phyloP scores from a whole-genome alignment of 768 basidiomycete genomes.

The Leccinum uliginosum region DNA sequence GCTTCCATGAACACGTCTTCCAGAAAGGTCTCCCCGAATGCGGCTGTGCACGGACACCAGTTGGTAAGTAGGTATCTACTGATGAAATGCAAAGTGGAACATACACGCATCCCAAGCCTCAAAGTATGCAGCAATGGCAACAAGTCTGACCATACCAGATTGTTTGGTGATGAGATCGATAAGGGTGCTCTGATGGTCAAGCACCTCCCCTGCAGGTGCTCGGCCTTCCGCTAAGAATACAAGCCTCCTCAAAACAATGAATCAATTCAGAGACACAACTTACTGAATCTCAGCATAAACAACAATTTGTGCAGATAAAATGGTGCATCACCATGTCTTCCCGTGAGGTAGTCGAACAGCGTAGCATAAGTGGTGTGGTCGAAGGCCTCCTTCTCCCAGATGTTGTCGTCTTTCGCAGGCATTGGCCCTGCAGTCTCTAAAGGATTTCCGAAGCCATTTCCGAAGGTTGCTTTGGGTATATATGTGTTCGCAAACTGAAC shows the following conservation, averaged over 20 bases:
- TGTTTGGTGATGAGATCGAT: slow-evolving; percentile 3
- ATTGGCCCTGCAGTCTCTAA: slow-evolving; percentile 6
- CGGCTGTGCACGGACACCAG: background rate
- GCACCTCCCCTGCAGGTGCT: background rate
- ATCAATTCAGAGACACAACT: background rate
- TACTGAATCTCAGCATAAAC: slow-evolving; percentile 18
- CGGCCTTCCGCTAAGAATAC: slow-evolving; percentile 6
- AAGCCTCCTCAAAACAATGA: background rate
- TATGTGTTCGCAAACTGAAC: slow-evolving; percentile 18
- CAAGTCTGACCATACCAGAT: slow-evolving; percentile 7
- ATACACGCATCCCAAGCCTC: slow-evolving; percentile 9
- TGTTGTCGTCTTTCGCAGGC: slow-evolving; percentile 1
- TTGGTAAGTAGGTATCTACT: background rate
- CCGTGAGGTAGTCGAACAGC: slow-evolving; percentile 9
- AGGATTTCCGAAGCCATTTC: slow-evolving; percentile 13
- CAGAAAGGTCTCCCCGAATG: background rate
- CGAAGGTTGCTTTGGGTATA: slow-evolving; percentile 14
- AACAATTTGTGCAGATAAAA: slow-evolving; percentile 15
- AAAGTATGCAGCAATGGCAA: slow-evolving; percentile 14
- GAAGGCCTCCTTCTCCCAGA: slow-evolving; percentile 17
- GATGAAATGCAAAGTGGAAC: background rate
- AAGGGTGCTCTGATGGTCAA: slow-evolving; percentile 3
- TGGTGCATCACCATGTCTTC: slow-evolving; percentile 7
- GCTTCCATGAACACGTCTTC: slow-evolving; percentile 7
- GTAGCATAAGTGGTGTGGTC: slow-evolving; percentile 6